Evolutionary conservation across 768 basidiomycete genomes (phyloP), one percentile per base, ranked within the genome.

Genomic region (Tylopilus balloui): DNA sequence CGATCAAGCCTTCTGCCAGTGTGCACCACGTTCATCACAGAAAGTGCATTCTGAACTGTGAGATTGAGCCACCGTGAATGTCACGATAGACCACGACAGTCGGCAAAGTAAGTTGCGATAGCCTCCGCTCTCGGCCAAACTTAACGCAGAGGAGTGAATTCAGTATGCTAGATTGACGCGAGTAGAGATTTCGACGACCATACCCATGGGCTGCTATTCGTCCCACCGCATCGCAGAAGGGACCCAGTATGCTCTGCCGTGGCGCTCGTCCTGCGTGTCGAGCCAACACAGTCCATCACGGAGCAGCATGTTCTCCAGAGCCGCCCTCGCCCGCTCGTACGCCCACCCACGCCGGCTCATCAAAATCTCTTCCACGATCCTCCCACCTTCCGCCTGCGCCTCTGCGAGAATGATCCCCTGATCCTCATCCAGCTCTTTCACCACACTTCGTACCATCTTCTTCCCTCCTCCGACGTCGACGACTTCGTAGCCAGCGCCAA

Each of bases 251-350:
- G 83, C 80, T 49, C 76, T 74, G 24, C 82, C 81, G 25, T 70
- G 73, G 14, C 63, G 64, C 56, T 82, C 80, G 45, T 88, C 90
- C 67, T 96, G 92, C 21, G 90, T 85, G 61, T 99, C 96, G 25
- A 98, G 63, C 96, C 96, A 99, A 50, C 91, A 94, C 21, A 95
- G 71, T 1, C 94, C 95, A 54, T 98, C 93, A 23, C 86, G 76
- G 53, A 91, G 74, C 13, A 94, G 77, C 83, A 95, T 93, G 53
- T 94, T 93, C 59, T 92, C 85, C 59, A 98, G 67, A 2, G 86
- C 93, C 11, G 81, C 77, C 41, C 77, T 73, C 4, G 88, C 86
- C 23, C 96, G 78, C 29, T 88, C 87, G 42, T 75, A 66, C 2
- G 81, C 80, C 96, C 96, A 99, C 5, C 82, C 84, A 14, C 79